Base-by-base conservation (phyloP, 768 basidiomycete species). In the Daedaleopsis nitida region DNA sequence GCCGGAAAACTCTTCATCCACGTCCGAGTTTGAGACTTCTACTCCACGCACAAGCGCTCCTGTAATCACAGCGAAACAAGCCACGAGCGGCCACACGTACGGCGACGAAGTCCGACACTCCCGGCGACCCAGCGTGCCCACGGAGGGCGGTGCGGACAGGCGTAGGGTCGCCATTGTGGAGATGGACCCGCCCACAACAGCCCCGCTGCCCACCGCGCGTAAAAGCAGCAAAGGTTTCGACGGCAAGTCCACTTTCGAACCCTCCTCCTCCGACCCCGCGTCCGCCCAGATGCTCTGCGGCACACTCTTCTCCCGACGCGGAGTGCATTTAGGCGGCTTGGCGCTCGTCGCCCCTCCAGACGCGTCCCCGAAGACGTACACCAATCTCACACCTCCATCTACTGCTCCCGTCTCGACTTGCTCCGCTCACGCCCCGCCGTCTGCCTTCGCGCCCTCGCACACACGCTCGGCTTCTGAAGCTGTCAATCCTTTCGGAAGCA, bases 291-390 rank as follows among this genome's bases (percentile, higher is more conserved):
- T 58, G 49, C 49, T 55, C 57, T 56, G 49, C 37, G 16, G 47
- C 24, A 63, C 64, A 14, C 62, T 68, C 45, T 55, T 63, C 51
- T 65, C 67, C 34, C 66, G 70, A 17, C 66, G 70, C 9, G 70
- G 70, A 23, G 21, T 72, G 44, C 66, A 69, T 55, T 66, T 72
- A 42, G 66, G 68, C 55, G 83, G 84, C 55, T 78, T 91, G 24
- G 85, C 88, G 55, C 78, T 91, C 64, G 85, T 91, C 61, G 86
- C 87, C 55, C 89, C 88, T 52, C 87, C 88, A 42, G 90, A 89
- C 72, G 86, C 85, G 64, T 79, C 84, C 10, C 80, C 81, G 16
- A 76, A 70, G 49, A 73, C 79, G 14, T 84, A 86, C 67, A 77
- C 83, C 32, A 80, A 81, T 56, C 75, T 86, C 49, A 77, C 82